Percentiles rank a stretch among this genome's conserved stretches.
Conservation (phyloP, 1,139 yeast genomes). For the Candida labiduridarum region DNA sequence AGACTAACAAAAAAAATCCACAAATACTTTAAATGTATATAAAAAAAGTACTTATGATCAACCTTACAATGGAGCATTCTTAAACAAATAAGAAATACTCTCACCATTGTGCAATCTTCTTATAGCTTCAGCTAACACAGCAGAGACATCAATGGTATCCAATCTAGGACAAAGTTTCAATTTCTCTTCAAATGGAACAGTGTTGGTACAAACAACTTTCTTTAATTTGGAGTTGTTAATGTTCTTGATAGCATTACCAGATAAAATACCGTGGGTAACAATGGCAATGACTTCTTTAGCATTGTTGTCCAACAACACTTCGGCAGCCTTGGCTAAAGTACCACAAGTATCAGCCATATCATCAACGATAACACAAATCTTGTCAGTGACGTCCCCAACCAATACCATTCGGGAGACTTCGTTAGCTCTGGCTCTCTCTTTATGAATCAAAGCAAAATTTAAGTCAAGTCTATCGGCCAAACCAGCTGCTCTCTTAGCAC, state of each 20-base stretch:
- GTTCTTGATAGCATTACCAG: conserved; percentile 68
- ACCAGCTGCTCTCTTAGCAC: conserved; percentile 82
- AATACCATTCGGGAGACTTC: conserved; percentile 75
- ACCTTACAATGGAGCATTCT: conserved; percentile 35
- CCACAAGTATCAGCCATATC: conserved; percentile 91
- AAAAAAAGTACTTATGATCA: neutral
- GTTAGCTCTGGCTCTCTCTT: conserved; percentile 79
- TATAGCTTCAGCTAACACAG: conserved; percentile 76
- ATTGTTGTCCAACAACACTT: conserved; percentile 57
- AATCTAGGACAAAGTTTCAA: conserved; percentile 52
- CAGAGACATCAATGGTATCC: conserved; percentile 70
- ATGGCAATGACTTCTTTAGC: conserved; percentile 78
- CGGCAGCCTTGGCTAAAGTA: conserved; percentile 76
- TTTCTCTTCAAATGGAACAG: conserved; percentile 68
- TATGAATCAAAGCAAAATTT: conserved; percentile 79
- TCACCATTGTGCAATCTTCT: conserved; percentile 85
- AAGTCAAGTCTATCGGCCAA: conserved; percentile 76
- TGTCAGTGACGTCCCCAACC: conserved; percentile 76
- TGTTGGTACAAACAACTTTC: conserved; percentile 72
- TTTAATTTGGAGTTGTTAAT: conserved; percentile 58
- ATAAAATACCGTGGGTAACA: conserved; percentile 79
- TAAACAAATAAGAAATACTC: conserved; percentile 74
- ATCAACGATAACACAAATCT: conserved; percentile 71
- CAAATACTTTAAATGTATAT: neutral
- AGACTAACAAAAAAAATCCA: neutral